phyloP scores from a whole-genome alignment of 2,329 filamentous ascomycete genomes.

The Colletotrichum cuscutae region DNA sequence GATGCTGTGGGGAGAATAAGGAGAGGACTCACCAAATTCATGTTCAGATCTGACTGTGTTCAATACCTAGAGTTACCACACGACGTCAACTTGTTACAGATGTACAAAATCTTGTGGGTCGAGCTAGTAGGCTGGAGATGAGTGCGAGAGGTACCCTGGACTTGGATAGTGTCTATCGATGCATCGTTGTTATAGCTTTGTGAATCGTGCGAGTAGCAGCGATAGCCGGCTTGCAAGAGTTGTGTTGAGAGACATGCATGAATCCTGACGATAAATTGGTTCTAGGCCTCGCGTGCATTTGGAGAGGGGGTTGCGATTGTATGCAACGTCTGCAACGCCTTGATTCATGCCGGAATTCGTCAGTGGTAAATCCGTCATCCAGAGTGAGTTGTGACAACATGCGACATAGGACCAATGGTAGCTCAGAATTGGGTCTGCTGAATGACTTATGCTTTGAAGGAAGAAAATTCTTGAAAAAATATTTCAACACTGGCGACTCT shows the following conservation, averaged over 20 bases:
- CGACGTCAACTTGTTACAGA: constrained; percentile 8
- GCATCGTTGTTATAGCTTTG: not conserved
- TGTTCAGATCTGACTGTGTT: not conserved
- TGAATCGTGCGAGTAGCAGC: constrained; percentile 7
- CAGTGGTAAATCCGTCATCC: not conserved
- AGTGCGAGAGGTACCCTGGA: not conserved
- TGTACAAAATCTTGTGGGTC: not conserved
- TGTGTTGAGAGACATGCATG: constrained; percentile 1
- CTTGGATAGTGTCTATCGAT: not conserved
- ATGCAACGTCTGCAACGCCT: constrained; percentile 19
- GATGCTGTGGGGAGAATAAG: not conserved
- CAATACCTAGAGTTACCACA: not conserved
- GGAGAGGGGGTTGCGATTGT: not conserved
- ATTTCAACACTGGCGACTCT: not conserved
- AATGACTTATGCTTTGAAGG: constrained; percentile 6
- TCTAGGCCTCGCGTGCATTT: not conserved
- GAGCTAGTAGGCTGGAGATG: constrained; percentile 1
- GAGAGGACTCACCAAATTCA: constrained; percentile 3
- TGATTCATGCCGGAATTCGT: constrained; percentile 7
- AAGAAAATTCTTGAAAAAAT: not conserved
- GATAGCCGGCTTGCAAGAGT: not conserved
- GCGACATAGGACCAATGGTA: not conserved
- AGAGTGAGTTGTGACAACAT: constrained; percentile 2
- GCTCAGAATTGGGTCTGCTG: not conserved
- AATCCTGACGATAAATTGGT: not conserved